Base-by-base conservation (phyloP, 371 early-diverging fungal genomes). In the Rhizomucor miehei region DNA sequence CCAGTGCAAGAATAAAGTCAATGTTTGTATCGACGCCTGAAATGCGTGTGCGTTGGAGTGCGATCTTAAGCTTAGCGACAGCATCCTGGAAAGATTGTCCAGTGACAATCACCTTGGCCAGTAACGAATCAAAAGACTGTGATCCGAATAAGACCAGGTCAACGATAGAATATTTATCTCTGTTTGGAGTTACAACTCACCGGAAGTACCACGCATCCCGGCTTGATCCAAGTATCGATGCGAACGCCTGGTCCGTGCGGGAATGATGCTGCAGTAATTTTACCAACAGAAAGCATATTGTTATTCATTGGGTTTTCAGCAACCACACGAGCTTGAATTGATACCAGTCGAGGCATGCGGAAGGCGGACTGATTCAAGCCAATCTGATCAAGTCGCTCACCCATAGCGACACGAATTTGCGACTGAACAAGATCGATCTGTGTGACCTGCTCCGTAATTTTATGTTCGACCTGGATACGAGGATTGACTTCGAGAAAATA, bases 401-500 rank as follows among this genome's bases (percentile, higher is more conserved):
- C 75, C 16, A 67, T 44, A 11, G 72, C 71, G 9, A 75, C 51
- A 29, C 57, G 61, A 6, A 75, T 60, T 37, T 75, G 75, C 17
- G 59, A 56, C 23, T 71, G 68, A 0, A 71, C 72, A 44, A 99
- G 70, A 66, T 98, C 97, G 11, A 90, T 86, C 53, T 84, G 79
- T 5, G 93, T 93, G 49, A 96, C 82, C 86, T 93, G 89, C 63
- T 99, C 98, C 3, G 96, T 93, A 20, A 95, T 86, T 4, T 95
- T 94, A 66, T 95, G 97, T 75, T 95, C 95, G 14, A 95, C 81
- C 65, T 92, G 92, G 23, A 94, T 79, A 40, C 92, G 84, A 12
- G 93, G 91, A 72, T 93, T 93, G 87, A 94, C 90, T 75, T 96
- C 96, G 84, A 97, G 84, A 64, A 95, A 96, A 73, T 93, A 95